phyloP scores from a whole-genome alignment of 768 basidiomycete genomes.

The Phallus indusiatus region DNA sequence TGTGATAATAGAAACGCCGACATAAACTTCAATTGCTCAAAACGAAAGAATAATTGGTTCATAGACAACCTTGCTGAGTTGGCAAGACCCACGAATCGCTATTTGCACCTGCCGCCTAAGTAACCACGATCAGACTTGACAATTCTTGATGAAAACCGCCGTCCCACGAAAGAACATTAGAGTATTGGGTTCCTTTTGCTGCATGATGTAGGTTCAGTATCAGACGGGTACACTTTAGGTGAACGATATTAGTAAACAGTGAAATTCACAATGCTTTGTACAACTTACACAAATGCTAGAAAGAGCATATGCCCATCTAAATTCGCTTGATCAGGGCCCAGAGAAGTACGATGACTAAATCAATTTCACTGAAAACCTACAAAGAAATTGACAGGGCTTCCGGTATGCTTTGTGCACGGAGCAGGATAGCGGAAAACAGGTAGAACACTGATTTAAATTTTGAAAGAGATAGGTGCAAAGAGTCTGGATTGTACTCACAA shows the following conservation, averaged over 20 bases:
- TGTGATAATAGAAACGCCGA: background rate
- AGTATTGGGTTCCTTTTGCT: background rate
- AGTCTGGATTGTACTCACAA: background rate
- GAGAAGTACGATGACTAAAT: too few species aligned
- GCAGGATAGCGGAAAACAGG: background rate
- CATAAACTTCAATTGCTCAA: too few species aligned
- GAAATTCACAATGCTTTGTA: background rate
- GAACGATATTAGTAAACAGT: background rate
- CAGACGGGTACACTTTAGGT: background rate
- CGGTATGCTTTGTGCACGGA: background rate
- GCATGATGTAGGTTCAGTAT: background rate
- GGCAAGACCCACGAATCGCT: too few species aligned
- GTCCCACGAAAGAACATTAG: background rate
- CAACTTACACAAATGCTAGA: background rate
- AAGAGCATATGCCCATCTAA: background rate
- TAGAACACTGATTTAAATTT: background rate
- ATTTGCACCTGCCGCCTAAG: too few species aligned
- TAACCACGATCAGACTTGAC: too few species aligned
- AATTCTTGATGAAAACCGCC: too few species aligned
- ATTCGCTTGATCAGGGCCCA: too few species aligned
- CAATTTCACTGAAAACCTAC: background rate
- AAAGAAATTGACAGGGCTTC: background rate
- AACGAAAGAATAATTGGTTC: too few species aligned
- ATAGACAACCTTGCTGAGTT: too few species aligned
- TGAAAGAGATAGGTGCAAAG: background rate